Evolutionary conservation across 1,284 basidiomycete species (phyloP).

Genomic region (Irpex lacteus): DNA sequence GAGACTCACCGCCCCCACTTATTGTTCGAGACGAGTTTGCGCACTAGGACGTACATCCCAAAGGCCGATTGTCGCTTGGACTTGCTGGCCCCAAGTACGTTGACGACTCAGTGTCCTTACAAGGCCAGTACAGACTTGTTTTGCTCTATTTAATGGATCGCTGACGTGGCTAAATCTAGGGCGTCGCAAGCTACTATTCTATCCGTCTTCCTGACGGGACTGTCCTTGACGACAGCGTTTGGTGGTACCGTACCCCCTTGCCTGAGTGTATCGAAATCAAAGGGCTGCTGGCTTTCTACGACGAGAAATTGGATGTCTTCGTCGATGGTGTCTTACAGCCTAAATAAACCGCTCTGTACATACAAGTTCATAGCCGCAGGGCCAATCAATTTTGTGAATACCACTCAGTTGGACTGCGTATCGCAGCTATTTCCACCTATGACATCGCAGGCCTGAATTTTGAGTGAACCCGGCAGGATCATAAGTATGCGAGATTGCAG

Average conservation of each 20-base stretch:
- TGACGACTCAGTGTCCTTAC: constrained; percentile 56
- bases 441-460: too few relatives aligned
- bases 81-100: constrained; percentile 44
- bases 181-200: constrained; percentile 57
- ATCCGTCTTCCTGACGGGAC: constrained; percentile 45
- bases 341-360: constrained; percentile 7
- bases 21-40: constrained; percentile 57
- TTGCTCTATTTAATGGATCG: constrained; percentile 1
- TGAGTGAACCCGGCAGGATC: too few relatives aligned
- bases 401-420: too few relatives aligned
- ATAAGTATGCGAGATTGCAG: too few relatives aligned
- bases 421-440: too few relatives aligned
- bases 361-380: too few relatives aligned
- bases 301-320: constrained; percentile 66
- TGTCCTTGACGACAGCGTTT: constrained; percentile 48
- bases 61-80: constrained; percentile 52
- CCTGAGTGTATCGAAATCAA: constrained; percentile 48
- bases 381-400: too few relatives aligned
- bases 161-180: constrained; percentile 34
- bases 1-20: constrained; percentile 53
- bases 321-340: constrained; percentile 55
- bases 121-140: constrained; percentile 42
- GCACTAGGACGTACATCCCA: constrained; percentile 59
- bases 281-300: constrained; percentile 60
- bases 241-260: constrained; percentile 59